Conservation (phyloP, 352 stramenopile genomes). For the Achlya hypogyna region DNA sequence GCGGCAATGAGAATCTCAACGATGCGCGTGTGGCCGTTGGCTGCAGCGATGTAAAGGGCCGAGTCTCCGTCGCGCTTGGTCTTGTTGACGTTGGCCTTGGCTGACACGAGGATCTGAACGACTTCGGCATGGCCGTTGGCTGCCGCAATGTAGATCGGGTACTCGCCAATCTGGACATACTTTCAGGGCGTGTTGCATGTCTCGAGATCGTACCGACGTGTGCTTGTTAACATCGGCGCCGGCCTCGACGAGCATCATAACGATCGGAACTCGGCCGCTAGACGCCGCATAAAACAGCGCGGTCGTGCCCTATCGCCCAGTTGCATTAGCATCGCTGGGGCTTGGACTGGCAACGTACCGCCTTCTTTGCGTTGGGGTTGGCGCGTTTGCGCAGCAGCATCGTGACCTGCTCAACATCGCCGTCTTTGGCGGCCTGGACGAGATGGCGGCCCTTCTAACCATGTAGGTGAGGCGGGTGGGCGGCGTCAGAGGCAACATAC, state of each 20-base stretch:
- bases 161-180: neutral
- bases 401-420: neutral
- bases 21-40: neutral
- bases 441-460: neutral
- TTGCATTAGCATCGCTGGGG: neutral
- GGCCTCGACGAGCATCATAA: constrained; percentile 2
- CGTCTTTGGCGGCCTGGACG: constrained; percentile 1
- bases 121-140: constrained; percentile 4
- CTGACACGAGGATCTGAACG: neutral
- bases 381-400: neutral
- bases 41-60: neutral
- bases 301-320: neutral
- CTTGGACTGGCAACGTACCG: neutral
- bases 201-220: neutral
- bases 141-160: constrained; percentile 4
- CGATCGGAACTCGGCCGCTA: neutral
- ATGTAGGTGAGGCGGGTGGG: neutral
- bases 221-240: neutral
- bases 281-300: neutral
- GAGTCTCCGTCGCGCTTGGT: neutral
- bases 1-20: neutral
- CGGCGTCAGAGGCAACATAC: neutral
- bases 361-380: constrained; percentile 1
- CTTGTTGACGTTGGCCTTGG: constrained; percentile 2
- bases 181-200: neutral